Evolutionary conservation across 2,329 filamentous ascomycete species (phyloP).

Genomic region (Trichoderma guizhouense): DNA sequence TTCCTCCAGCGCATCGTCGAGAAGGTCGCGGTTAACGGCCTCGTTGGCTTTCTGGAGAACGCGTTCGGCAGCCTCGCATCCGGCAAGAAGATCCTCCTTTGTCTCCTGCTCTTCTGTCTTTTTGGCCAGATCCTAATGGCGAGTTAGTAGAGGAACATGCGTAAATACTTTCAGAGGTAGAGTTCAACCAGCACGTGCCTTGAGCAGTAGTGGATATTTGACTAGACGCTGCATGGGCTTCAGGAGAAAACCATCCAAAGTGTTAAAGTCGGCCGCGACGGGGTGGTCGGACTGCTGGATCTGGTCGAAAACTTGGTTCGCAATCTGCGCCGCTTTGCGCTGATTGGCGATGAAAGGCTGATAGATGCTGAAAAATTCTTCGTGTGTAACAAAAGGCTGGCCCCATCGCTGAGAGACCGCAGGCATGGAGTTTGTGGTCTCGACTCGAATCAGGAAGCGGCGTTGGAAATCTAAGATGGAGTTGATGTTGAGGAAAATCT

Average conservation of each 20-base stretch:
- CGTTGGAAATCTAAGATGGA: conserved; percentile 93
- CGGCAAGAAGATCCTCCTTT: conserved; percentile 68
- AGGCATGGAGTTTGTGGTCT: conserved; percentile 86
- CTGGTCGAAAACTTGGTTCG: conserved; percentile 81
- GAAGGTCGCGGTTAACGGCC: conserved; percentile 82
- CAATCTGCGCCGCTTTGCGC: conserved; percentile 81
- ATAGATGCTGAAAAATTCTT: conserved; percentile 87
- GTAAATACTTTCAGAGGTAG: neutral
- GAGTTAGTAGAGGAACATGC: neutral
- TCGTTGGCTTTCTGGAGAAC: conserved; percentile 84
- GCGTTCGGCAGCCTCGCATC: conserved; percentile 77
- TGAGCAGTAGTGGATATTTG: conserved; percentile 88
- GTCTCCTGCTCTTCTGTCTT: conserved; percentile 73
- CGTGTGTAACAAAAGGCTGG: conserved; percentile 79
- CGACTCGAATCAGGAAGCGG: conserved; percentile 89
- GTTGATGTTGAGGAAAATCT: conserved; percentile 96
- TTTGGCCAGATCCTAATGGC: conserved; percentile 71
- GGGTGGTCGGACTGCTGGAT: conserved; percentile 70
- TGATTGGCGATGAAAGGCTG: conserved; percentile 98
- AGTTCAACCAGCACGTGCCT: conserved; percentile 48
- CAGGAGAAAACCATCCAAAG: conserved; percentile 84
- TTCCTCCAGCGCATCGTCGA: conserved; percentile 79
- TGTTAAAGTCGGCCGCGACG: conserved; percentile 83
- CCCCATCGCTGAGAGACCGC: conserved; percentile 84
- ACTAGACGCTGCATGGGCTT: conserved; percentile 96